Evolutionary conservation across 257 asterid species (phyloP).

Genomic region (Primulina huaijiensis): DNA sequence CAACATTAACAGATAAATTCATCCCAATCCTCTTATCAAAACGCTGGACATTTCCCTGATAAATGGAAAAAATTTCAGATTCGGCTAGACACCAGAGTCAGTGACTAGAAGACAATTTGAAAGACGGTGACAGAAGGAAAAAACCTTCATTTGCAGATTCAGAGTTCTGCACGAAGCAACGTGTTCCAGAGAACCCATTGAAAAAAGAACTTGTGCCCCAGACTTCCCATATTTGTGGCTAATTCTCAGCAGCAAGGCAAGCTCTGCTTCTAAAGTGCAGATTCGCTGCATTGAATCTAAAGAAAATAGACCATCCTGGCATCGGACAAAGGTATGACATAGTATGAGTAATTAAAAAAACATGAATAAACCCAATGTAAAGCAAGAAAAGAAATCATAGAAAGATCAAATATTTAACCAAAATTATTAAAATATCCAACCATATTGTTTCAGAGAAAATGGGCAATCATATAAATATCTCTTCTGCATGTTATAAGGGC

Average conservation of each 20-base stretch:
- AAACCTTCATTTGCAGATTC: conserved; percentile 69
- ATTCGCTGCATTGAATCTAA: conserved; percentile 84
- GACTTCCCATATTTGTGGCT: conserved; percentile 88
- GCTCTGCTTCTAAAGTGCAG: conserved; percentile 87
- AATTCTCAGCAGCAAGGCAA: conserved; percentile 73
- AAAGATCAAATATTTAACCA: not conserved
- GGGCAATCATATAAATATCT: too few species aligned
- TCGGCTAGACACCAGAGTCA: conserved; percentile 3
- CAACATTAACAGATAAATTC: conserved; percentile 52
- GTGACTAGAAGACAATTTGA: conserved; percentile 5
- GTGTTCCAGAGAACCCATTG: conserved; percentile 86
- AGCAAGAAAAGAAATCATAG: too few species aligned
- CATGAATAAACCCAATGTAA: not conserved
- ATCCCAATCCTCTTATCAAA: conserved; percentile 54
- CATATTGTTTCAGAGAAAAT: not conserved
- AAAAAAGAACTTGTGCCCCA: conserved; percentile 82
- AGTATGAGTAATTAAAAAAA: not conserved
- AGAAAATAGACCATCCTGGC: conserved; percentile 74
- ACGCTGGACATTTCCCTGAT: conserved; percentile 59
- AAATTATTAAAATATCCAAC: too few species aligned
- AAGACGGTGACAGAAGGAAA: conserved; percentile 9
- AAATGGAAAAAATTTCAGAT: conserved; percentile 21
- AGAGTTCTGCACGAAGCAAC: conserved; percentile 72
- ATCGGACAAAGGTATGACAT: not conserved
- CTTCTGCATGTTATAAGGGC: too few species aligned